Base-by-base conservation (phyloP, 2,329 filamentous ascomycete genomes). In the Aurifilum marmelostoma region DNA sequence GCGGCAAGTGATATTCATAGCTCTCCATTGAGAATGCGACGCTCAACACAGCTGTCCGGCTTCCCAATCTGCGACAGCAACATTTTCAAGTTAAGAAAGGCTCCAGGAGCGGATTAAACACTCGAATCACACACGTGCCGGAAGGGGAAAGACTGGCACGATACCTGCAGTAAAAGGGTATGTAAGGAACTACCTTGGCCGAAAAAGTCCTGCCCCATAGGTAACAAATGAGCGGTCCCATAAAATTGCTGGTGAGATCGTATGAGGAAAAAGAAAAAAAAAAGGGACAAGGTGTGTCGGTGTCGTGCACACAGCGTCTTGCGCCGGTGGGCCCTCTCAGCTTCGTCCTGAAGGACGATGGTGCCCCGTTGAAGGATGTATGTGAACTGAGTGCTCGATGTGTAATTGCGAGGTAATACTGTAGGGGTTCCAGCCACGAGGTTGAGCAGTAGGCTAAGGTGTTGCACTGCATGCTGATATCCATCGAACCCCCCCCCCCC, bases 401-500 rank as follows among this genome's bases (percentile, higher is more conserved):
- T 58, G 27, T 14, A 29, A 14, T 8, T 18, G 27, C 6, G 27
- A 58, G 18, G 41, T 52, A 18, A 43, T 18, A 54, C 29, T 27
- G 47, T 41, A 29, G 47, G 59, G 59, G n/a, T 43, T 43, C 14
- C 37, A 34, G 32, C 21, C 21, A 56, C 9, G 2, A 65, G 32
- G 2, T 24, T 41, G 11, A 32, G n/a, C 50, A 56, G 21, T 27
- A 56, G 50, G 52, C 21, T 50, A 29, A 58, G 50, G 50, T 18
- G 50, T 43, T 65, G 32, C 63, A 65, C 52, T 37, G 63, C 63
- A 65, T 56, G 12, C 32, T 39, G 18, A 21, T 37, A 24, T 37
- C 8, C 18, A n/a, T 59, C 9, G 21, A 24, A 21, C 47, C 52
- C 32, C 29, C 18, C 16, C 18, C 41, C 7, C 18, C 21, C 18